phyloP scores from a whole-genome alignment of 805 yeast genomes.

The Tetrapisispora arboricola region DNA sequence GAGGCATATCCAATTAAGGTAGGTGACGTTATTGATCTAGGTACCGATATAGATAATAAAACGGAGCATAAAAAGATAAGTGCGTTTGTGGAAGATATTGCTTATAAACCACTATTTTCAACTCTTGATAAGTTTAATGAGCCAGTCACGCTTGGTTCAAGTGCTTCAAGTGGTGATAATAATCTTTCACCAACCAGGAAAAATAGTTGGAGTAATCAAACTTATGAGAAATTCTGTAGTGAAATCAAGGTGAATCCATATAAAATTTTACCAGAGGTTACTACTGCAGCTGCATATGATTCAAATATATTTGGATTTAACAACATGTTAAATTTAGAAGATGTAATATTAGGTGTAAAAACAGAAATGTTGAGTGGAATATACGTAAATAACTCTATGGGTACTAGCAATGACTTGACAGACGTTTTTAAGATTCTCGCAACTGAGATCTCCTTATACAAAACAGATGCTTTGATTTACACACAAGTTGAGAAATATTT shows the following conservation, averaged over 20 bases:
- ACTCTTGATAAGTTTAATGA: not conserved
- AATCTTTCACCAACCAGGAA: too few species aligned
- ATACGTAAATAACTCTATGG: constrained; percentile 48
- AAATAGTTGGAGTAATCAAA: too few species aligned
- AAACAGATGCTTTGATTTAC: constrained; percentile 47
- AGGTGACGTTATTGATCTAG: constrained; percentile 88
- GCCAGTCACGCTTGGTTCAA: constrained; percentile 6
- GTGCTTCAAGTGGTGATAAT: not conserved
- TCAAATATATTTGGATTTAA: constrained; percentile 56
- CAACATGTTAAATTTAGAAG: constrained; percentile 38
- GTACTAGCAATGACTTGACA: constrained; percentile 45
- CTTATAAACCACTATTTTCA: constrained; percentile 11
- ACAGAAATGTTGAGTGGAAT: constrained; percentile 44
- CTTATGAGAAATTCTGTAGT: not conserved
- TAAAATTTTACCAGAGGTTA: constrained; percentile 2
- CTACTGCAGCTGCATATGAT: constrained; percentile 35
- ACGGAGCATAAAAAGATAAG: constrained; percentile 75
- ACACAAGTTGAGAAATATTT: constrained; percentile 46
- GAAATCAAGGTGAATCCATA: not conserved
- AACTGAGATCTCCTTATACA: constrained; percentile 45
- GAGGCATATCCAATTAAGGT: constrained; percentile 50
- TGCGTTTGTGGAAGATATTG: constrained; percentile 68
- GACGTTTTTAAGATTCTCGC: constrained; percentile 46
- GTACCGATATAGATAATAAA: constrained; percentile 69
- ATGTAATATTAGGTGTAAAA: constrained; percentile 38